Base-by-base conservation (phyloP, 495 filamentous ascomycete species). In the Penicillium macrosclerotiorum region DNA sequence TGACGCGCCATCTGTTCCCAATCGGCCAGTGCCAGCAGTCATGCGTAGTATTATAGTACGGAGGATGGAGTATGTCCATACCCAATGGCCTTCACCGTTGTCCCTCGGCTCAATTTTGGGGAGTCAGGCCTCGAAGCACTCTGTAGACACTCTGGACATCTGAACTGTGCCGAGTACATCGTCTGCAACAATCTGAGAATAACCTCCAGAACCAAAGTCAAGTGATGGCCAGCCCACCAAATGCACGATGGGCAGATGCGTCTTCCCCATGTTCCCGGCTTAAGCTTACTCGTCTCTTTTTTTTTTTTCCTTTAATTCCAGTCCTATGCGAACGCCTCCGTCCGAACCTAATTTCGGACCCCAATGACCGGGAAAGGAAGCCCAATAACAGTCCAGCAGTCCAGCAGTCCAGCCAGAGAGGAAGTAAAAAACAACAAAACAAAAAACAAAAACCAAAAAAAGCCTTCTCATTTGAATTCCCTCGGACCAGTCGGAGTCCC, bases 271-370 rank as follows among this genome's bases (percentile, higher is more conserved):
- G 27, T 41, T 34, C 19, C 27, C 32, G 47, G 47, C 49, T 52
- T 52, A 52, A 49, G 44, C 44, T 52, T 37, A 49, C 47, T 33
- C 33, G 23, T 45, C 32, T 30, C n/a, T n/a, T n/a, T n/a, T n/a
- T n/a, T n/a, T n/a, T n/a, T n/a, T n/a, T n/a, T n/a, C n/a, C n/a
- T n/a, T n/a, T n/a, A n/a, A n/a, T n/a, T n/a, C 40, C 20, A 19
- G 26, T 26, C 40, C 48, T 36, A 44, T 57, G 57, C 50, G 47
- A 60, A 60, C 54, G 47, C 48, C 24, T 57, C 54, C 50, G 49
- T 49, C 54, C 49, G 57, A 60, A 54, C 50, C 57, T 60, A 59
- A 49, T 51, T 38, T 42, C n/a, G n/a, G n/a, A n/a, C n/a, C n/a
- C n/a, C n/a, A n/a, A n/a, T n/a, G n/a, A n/a, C n/a, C n/a, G n/a